Percentiles rank a stretch among this genome's conserved stretches.
These are phyloP conservation scores for Acorus calamus DNA, from an alignment of 106 monocot species.

Conservation along the genomic window DNA sequence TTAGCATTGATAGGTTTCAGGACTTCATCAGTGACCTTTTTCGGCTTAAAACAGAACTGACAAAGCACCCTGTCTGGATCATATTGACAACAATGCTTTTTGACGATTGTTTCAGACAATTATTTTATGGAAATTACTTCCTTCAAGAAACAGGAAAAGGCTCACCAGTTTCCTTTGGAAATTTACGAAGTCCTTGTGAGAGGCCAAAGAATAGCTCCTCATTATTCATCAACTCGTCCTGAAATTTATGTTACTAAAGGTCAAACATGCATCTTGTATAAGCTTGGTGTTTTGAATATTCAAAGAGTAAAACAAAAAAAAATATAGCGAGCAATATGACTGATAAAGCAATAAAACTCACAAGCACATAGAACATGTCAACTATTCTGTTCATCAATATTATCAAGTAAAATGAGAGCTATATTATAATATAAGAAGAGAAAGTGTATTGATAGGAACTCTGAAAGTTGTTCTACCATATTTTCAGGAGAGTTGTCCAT, in stretches of 20 bases:
- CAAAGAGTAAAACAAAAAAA: too few species aligned
- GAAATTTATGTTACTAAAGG: not conserved
- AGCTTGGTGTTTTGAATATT: too few species aligned
- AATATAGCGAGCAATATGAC: too few species aligned
- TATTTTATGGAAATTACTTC: not conserved
- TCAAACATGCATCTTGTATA: too few species aligned
- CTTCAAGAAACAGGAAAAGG: not conserved
- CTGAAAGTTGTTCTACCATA: too few species aligned
- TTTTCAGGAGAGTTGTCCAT: too few species aligned
- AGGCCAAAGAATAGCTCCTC: conserved; percentile 98
- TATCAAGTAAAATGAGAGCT: too few species aligned
- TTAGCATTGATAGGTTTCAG: conserved; percentile 55
- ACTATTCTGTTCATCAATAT: too few species aligned
- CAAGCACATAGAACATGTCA: too few species aligned
- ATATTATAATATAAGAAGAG: too few species aligned
- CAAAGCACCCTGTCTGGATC: conserved; percentile 76
- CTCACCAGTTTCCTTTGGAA: conserved; percentile 94
- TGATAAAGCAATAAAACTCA: too few species aligned
- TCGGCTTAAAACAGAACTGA: conserved; percentile 90
- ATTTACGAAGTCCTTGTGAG: conserved; percentile 84
- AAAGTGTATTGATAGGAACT: too few species aligned
- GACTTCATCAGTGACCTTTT: conserved; percentile 56
- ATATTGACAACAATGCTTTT: not conserved
- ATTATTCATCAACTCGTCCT: conserved; percentile 93
- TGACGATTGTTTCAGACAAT: not conserved